Base-by-base conservation (phyloP, 768 basidiomycete genomes). In the Phlebiopsis gigantea region DNA sequence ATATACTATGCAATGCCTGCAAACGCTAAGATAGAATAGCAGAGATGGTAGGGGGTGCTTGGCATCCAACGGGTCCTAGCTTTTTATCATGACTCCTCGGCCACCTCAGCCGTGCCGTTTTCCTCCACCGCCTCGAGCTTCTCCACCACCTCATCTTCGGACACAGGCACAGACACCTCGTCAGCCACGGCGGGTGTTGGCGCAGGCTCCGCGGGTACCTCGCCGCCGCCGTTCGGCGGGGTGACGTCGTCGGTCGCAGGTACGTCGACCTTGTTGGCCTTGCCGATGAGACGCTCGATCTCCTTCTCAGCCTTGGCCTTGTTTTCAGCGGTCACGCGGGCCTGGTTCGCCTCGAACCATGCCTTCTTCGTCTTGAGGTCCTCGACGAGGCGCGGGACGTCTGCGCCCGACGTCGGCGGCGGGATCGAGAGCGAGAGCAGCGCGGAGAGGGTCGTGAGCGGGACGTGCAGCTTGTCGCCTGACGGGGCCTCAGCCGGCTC, bases 281-380 rank as follows among this genome's bases (percentile, higher is more conserved):
- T 80, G 55, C 66, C 66, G 4, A 62, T 50, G n/a, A 92, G 76
- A 50, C 82, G 81, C 62, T 79, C 73, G 66, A 93, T 89, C 61
- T 88, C 81, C 14, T 78, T 79, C 69, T 93, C 87, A 12, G 87
- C 92, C 72, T 88, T 88, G 39, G 84, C 82, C 50, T 93, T 75
- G 63, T 90, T 90, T 66, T 90, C 89, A 4, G 82, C 79, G 1
- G 91, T 93, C 60, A 80, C 82, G 22, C 83, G 83, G 25, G 80
- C 82, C 71, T 95, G 93, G 73, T 98, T 98, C 29, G 90, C 95
- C 69, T 88, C 85, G 66, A 84, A 97, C 93, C 94, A 98, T 22
- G 85, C 79, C 75, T 94, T 94, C 80, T 98, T 99, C 50, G 83
- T 90, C 71, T 88, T 88, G 57, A 99, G 79, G 69, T 97, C 91